Evolutionary conservation across 305 asterid genomes (phyloP), one percentile per base, ranked within the genome.

Genomic region (Fraxinus nigra): DNA sequence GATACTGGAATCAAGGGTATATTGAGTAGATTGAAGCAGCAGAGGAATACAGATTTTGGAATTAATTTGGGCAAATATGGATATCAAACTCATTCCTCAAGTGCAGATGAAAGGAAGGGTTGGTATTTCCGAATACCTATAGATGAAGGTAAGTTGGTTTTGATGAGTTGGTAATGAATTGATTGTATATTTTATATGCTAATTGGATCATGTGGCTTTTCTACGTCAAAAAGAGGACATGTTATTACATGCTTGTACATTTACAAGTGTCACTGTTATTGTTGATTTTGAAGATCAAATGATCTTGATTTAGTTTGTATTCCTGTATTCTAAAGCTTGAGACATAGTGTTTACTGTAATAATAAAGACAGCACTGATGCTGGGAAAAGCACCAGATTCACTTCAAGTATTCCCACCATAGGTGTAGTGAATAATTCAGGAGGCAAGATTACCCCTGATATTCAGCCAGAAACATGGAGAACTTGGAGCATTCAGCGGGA

Each of bases 21-120:
- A 86, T 80, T 94, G 90, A 91, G 89, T 79, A 86, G 98, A 82
- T 84, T 96, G 86, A 94, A 91, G 89, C 93, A 90, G 85, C 94
- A 94, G 87, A 92, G 97, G 90, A 89, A 78, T 80, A 88, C 63
- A 1, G 86, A 91, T 67, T 79, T 94, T 48, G 93, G 92, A 79
- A 84, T 88, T 78, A 72, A 87, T 86, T 78, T 87, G 56, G 89
- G 79, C 75, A 86, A 83, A 79, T 72, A 85, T 78, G 88, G 80
- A 72, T 76, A 78, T 72, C 90, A 65, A 70, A 65, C 81, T 83
- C 87, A 80, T 73, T 43, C 86, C 56, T 82, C 87, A 34, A 91
- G 84, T 69, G 79, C 82, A 80, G 90, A 79, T 80, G 74, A 79
- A 77, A 84, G 76, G 77, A 83, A 82, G 35, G 38, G 48, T 77